These are phyloP conservation scores for Penicillium roqueforti DNA, from an alignment of 495 filamentous ascomycete genomes.

Conservation along the genomic window DNA sequence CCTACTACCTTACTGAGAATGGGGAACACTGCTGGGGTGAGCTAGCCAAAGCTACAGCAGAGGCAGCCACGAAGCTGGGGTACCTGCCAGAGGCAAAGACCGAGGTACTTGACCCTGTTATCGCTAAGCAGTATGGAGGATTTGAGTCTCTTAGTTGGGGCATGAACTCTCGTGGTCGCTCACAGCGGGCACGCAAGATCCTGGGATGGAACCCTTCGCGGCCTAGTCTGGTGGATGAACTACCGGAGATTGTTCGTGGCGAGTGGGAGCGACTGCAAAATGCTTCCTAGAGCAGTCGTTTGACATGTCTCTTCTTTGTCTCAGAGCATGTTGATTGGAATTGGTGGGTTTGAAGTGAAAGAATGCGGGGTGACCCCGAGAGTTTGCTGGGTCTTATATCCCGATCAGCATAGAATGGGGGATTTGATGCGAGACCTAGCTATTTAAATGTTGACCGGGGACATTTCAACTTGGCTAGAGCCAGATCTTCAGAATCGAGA, in stretches of 20 bases:
- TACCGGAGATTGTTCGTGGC: constrained; percentile 44
- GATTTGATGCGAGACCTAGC: not conserved
- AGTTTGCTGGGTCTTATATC: constrained; percentile 9
- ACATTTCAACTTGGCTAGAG: not conserved
- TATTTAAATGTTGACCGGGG: not conserved
- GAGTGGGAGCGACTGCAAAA: constrained; percentile 18
- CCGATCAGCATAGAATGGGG: not conserved
- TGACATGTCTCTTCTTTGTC: not conserved
- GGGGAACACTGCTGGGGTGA: constrained; percentile 66
- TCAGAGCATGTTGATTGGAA: not conserved
- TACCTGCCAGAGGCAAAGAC: constrained; percentile 53
- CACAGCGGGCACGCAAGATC: constrained; percentile 53
- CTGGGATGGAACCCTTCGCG: constrained; percentile 57
- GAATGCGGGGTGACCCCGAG: not conserved
- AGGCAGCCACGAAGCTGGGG: constrained; percentile 54
- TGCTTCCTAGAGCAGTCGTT: no score
- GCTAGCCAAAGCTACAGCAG: constrained; percentile 51
- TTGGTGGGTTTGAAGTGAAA: not conserved
- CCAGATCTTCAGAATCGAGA: not conserved
- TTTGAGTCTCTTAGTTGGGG: constrained; percentile 46
- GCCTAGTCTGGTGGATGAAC: constrained; percentile 45
- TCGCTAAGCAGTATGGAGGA: constrained; percentile 28
- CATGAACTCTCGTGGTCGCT: constrained; percentile 55
- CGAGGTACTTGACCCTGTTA: constrained; percentile 25
- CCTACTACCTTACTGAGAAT: constrained; percentile 69